Evolutionary conservation across 345 rosid genomes (phyloP), one percentile per base, ranked within the genome.

Genomic region (Cochlearia excelsa): DNA sequence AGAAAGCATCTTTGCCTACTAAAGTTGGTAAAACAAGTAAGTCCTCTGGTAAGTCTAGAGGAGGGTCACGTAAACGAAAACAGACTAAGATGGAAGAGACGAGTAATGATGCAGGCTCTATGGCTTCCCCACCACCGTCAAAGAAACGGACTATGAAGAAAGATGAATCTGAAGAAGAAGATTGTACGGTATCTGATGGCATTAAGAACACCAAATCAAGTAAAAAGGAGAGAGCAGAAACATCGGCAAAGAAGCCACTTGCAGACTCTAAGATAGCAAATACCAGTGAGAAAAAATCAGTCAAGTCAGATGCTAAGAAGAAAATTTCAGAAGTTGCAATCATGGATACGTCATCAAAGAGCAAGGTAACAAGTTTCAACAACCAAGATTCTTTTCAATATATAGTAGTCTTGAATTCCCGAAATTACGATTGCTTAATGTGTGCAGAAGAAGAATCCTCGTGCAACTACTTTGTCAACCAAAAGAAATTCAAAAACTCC

Each of bases 1-100:
- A 74, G 70, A 74, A 82, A 56, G 66, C 42, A 47, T 65, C 67
- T 75, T 38, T 35, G 31, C 46, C 65, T 49, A 7, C 66, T 52
- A 46, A 71, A 58, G 70, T 26, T 58, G 69, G 65, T 57, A 60
- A 63, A 64, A 70, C 55, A n/a, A 70, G 57, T 57, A 69, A 63
- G 60, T 57, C 59, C 49, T 38, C 69, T 44, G 34, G 54, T 63
- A 29, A 5, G 53, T 35, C 59, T 37, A 50, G 28, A 37, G 73
- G 51, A 39, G 70, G 69, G 59, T 52, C 59, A 42, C 63, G 58
- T 11, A 77, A 62, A 68, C 71, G 75, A 62, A 73, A 76, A 53
- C 57, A 34, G 39, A 35, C 37, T 51, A 81, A 67, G 78, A 77
- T 68, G 58, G 73, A 68, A 35, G 66, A 48, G 38, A 55, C 29